phyloP scores from a whole-genome alignment of 345 rosid species.

The Bruguiera gymnorhiza region DNA sequence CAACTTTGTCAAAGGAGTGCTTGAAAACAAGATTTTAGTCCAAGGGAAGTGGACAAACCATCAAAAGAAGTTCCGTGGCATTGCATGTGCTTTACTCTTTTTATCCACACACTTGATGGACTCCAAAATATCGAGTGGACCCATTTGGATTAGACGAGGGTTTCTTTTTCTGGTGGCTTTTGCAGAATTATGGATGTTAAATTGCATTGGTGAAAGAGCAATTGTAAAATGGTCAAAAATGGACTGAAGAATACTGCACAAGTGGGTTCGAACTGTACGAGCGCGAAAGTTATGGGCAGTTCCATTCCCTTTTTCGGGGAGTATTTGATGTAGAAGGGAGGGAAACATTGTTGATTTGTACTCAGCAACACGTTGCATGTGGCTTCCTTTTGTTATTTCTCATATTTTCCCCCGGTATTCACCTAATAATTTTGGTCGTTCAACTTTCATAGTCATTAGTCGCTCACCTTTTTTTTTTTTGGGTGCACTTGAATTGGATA shows the following conservation, averaged over 20 bases:
- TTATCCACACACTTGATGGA: constrained; percentile 7
- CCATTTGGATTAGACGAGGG: neutral
- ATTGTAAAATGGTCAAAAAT: constrained; percentile 17
- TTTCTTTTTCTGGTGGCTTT: neutral
- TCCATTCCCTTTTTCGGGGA: no score
- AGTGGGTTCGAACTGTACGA: neutral
- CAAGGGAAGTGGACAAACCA: constrained; percentile 9
- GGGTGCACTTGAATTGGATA: no score
- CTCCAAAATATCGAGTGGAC: constrained; percentile 13
- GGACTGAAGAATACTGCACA: neutral
- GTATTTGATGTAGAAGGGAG: no score
- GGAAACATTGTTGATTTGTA: no score
- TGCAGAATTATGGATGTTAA: neutral
- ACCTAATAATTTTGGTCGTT: neutral
- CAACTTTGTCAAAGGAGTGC: constrained; percentile 15
- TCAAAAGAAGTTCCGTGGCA: constrained; percentile 34
- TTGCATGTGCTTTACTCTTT: constrained; percentile 25
- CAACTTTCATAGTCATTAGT: neutral
- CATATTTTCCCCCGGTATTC: no score
- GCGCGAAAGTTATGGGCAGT: neutral
- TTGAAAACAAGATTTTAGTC: constrained; percentile 5
- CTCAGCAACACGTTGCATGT: no score
- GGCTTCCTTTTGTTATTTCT: no score
- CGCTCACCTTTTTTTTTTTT: neutral
- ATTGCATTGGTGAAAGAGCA: constrained; percentile 15